Evolutionary conservation across 2,329 filamentous ascomycete genomes (phyloP).

Genomic region (Thielaviopsis musarum): DNA sequence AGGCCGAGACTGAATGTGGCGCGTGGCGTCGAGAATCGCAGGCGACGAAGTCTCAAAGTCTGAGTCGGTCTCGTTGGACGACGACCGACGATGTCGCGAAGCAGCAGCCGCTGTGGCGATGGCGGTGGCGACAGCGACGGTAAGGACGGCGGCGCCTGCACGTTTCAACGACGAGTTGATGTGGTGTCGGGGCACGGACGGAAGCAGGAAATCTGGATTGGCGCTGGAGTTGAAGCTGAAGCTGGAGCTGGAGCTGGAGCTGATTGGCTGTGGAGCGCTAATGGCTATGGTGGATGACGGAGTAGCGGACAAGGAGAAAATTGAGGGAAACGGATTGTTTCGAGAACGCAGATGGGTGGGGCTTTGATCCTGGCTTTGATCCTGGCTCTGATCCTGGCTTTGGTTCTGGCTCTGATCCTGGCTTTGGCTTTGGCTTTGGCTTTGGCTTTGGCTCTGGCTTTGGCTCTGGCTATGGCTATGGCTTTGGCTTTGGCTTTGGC

Average conservation of each 20-base stretch:
- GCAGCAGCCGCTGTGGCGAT: neutral
- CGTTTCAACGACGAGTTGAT: conserved; percentile 2
- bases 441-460: neutral
- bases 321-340: neutral
- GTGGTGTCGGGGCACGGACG: conserved; percentile 13
- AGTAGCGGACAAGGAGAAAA: neutral
- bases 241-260: neutral
- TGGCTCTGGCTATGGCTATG: neutral
- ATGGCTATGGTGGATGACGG: neutral
- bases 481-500: neutral
- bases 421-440: neutral
- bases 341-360: neutral
- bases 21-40: neutral
- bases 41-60: neutral
- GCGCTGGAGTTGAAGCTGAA: neutral
- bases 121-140: neutral
- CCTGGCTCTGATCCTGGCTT: neutral
- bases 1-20: neutral
- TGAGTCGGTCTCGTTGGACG: neutral
- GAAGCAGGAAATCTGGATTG: neutral
- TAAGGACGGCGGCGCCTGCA: neutral
- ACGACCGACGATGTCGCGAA: neutral
- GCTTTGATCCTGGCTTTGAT: neutral
- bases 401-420: neutral
- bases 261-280: neutral